Evolutionary conservation across 805 yeast genomes (phyloP).

Genomic region (Monosporozyma siamensis): DNA sequence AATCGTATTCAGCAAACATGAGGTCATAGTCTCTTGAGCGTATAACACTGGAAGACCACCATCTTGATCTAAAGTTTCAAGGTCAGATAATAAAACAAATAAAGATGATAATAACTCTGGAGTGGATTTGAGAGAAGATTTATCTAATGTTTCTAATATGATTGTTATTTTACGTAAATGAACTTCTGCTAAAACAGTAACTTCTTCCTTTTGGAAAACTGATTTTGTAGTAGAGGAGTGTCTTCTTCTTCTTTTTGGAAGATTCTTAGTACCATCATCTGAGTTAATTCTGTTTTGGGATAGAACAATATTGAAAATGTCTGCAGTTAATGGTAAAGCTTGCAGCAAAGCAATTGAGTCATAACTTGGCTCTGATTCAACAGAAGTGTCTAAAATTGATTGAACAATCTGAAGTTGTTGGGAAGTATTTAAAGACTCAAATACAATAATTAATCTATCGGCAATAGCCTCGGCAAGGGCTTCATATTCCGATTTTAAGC

Average conservation of each 20-base stretch:
- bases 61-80: conserved; percentile 80
- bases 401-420: conserved; percentile 49
- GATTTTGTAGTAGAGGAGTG: conserved; percentile 68
- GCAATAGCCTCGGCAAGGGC: conserved; percentile 41
- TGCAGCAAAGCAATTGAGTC: conserved; percentile 48
- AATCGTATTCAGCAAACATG: conserved; percentile 70
- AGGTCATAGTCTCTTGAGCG: conserved; percentile 83
- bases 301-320: conserved; percentile 50
- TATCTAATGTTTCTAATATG: conserved; percentile 71
- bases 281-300: conserved; percentile 49
- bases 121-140: conserved; percentile 25
- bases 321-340: conserved; percentile 44
- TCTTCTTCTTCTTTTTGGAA: conserved; percentile 71
- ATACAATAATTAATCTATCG: conserved; percentile 44
- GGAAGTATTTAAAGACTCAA: conserved; percentile 47
- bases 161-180: conserved; percentile 74
- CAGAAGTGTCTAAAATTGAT: conserved; percentile 48
- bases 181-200: conserved; percentile 63
- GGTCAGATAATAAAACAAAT: conserved; percentile 58
- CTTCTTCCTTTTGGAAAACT: conserved; percentile 58
- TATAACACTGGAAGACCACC: conserved; percentile 86
- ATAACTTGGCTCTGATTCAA: conserved; percentile 36
- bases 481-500: conserved; percentile 39
- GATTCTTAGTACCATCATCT: conserved; percentile 31
- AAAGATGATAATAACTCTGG: conserved; percentile 42